Conservation (phyloP, 2,329 filamentous ascomycete genomes). For the Aspergillus fumigatiaffinis region DNA sequence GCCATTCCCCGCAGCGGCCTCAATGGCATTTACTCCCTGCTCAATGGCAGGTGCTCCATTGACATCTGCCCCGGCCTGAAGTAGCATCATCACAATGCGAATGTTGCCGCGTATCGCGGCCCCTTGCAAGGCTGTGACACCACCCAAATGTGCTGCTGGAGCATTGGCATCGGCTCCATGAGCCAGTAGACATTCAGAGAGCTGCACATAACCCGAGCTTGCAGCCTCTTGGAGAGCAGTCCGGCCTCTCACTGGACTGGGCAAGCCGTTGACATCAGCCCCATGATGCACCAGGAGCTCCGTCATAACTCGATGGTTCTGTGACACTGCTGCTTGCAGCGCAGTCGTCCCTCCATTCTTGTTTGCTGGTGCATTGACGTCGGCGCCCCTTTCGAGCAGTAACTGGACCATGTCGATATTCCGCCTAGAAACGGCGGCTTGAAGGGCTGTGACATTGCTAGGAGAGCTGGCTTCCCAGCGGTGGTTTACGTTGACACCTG, state of each 20-base stretch:
- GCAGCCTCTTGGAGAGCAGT: slow-evolving; percentile 5
- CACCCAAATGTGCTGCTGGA: slow-evolving; percentile 5
- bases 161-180: slow-evolving; percentile 17
- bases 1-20: slow-evolving; percentile 29
- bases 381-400: slow-evolving; percentile 19
- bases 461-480: neutral
- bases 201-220: neutral
- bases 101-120: slow-evolving; percentile 17
- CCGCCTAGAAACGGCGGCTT: slow-evolving; percentile 5
- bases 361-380: slow-evolving; percentile 19
- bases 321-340: slow-evolving; percentile 9
- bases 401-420: slow-evolving; percentile 15
- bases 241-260: slow-evolving; percentile 5
- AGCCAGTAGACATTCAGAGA: slow-evolving; percentile 11
- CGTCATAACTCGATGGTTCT: slow-evolving; percentile 8
- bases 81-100: slow-evolving; percentile 14
- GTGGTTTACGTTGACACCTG: slow-evolving; percentile 10
- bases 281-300: slow-evolving; percentile 6
- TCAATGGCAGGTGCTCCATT: slow-evolving; percentile 13
- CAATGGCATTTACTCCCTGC: slow-evolving; percentile 26
- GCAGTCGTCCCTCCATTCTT: slow-evolving; percentile 7
- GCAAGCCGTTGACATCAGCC: slow-evolving; percentile 22
- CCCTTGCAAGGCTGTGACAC: slow-evolving; percentile 22
- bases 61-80: slow-evolving; percentile 22
- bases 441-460: slow-evolving; percentile 8